Evolutionary conservation across 2,329 filamentous ascomycete genomes (phyloP).

Genomic region (Fusarium palustre): DNA sequence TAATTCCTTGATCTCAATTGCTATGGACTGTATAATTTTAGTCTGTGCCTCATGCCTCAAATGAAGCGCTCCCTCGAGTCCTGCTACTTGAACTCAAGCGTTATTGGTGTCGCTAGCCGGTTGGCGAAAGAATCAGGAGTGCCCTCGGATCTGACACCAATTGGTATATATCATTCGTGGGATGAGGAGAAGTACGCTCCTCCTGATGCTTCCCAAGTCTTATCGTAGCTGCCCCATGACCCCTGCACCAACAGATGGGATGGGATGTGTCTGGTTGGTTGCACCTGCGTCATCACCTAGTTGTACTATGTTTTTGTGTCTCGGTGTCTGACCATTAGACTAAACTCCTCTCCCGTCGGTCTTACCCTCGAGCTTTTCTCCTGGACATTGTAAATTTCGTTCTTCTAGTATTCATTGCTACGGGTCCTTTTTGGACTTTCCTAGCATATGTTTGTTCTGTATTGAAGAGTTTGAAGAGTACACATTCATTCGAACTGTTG

Average conservation of each 20-base stretch:
- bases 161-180: background rate
- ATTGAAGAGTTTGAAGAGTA: slow-evolving; percentile 7
- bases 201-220: background rate
- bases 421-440: background rate
- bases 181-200: background rate
- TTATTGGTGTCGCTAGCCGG: slow-evolving; percentile 5
- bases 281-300: slow-evolving; percentile 43
- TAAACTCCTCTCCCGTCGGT: slow-evolving; percentile 9
- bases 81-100: slow-evolving; percentile 17
- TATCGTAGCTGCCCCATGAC: slow-evolving; percentile 10
- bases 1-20: slow-evolving; percentile 38
- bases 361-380: slow-evolving; percentile 11
- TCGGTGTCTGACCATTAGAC: slow-evolving; percentile 21
- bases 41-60: slow-evolving; percentile 9
- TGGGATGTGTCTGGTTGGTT: slow-evolving; percentile 28
- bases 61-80: slow-evolving; percentile 11
- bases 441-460: background rate
- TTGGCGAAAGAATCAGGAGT: slow-evolving; percentile 11
- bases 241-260: slow-evolving; percentile 20
- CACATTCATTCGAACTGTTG: background rate
- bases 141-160: background rate
- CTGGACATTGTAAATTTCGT: slow-evolving; percentile 17
- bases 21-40: slow-evolving; percentile 19
- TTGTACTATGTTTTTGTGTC: slow-evolving; percentile 26
- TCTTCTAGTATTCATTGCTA: background rate